phyloP scores from a whole-genome alignment of 257 asterid species.

The Gardenia jasminoides region DNA sequence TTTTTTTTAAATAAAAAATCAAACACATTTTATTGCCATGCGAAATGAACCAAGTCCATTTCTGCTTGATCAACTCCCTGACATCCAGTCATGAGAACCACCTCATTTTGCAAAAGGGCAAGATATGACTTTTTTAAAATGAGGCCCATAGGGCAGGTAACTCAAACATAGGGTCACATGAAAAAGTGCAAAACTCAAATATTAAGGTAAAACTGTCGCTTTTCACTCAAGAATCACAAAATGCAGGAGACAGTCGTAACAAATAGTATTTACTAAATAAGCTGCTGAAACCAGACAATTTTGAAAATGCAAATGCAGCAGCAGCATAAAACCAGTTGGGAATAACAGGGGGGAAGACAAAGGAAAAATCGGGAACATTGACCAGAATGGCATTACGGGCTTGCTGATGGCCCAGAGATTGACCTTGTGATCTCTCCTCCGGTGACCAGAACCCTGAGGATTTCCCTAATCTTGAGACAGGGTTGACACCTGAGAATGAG shows the following conservation, averaged over 20 bases:
- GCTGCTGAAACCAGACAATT: background rate
- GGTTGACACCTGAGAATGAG: slow-evolving; percentile 91
- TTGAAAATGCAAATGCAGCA: background rate
- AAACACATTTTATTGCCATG: too few relatives aligned
- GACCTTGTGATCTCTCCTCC: slow-evolving; percentile 99
- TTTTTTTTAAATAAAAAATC: too few relatives aligned
- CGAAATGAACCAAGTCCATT: background rate
- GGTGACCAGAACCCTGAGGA: slow-evolving; percentile 93
- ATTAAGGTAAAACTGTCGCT: background rate
- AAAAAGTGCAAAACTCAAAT: background rate
- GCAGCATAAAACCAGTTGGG: background rate
- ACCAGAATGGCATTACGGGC: slow-evolving; percentile 97
- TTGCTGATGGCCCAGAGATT: slow-evolving; percentile 99
- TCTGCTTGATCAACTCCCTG: background rate
- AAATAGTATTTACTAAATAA: background rate
- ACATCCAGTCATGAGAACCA: background rate
- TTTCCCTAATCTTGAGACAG: slow-evolving; percentile 90
- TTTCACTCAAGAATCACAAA: background rate
- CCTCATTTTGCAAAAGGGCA: background rate
- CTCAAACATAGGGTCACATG: too few relatives aligned
- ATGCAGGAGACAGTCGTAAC: background rate
- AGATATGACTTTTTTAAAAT: too few relatives aligned
- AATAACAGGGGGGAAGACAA: background rate
- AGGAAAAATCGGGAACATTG: slow-evolving; percentile 37
- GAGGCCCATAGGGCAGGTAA: background rate